These are phyloP conservation scores for Penicillium sp. DNA, from an alignment of 2,329 filamentous ascomycete genomes.

Conservation along the genomic window DNA sequence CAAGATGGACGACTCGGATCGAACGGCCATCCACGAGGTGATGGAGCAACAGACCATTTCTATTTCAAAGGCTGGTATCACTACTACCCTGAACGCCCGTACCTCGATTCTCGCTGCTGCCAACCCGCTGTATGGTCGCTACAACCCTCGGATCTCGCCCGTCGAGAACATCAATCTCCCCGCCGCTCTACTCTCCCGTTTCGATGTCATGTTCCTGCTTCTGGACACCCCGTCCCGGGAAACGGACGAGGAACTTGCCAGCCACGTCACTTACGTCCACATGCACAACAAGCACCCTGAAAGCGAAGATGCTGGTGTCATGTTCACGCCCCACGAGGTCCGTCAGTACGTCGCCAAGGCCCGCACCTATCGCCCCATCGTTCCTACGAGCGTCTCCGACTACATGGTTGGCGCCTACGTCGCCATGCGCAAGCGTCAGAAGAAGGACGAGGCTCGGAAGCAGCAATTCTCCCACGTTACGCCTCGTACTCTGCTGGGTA, in stretches of 20 bases:
- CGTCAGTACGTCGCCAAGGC: slow-evolving; percentile 95
- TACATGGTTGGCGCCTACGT: slow-evolving; percentile 98
- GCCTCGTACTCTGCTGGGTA: slow-evolving; percentile 86
- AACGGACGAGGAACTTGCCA: slow-evolving; percentile 86
- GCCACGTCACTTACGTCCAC: slow-evolving; percentile 94
- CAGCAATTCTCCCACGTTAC: slow-evolving; percentile 94
- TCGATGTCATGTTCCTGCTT: slow-evolving; percentile 95
- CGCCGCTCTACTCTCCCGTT: slow-evolving; percentile 94
- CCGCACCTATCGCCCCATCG: slow-evolving; percentile 81
- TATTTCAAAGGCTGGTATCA: slow-evolving; percentile 89
- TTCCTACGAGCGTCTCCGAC: slow-evolving; percentile 83
- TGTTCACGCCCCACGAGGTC: slow-evolving; percentile 91
- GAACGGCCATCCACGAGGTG: slow-evolving; percentile 81
- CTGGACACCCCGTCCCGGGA: slow-evolving; percentile 92
- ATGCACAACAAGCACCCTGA: slow-evolving; percentile 96
- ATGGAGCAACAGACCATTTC: slow-evolving; percentile 89
- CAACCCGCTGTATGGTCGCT: slow-evolving; percentile 95
- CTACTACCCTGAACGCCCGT: slow-evolving; percentile 92
- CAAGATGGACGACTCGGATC: slow-evolving; percentile 79
- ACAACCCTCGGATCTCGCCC: slow-evolving; percentile 95
- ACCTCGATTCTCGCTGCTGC: slow-evolving; percentile 95
- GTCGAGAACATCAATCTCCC: slow-evolving; percentile 99
- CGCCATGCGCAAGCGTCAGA: slow-evolving; percentile 86
- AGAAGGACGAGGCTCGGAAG: slow-evolving; percentile 85
- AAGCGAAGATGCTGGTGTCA: slow-evolving; percentile 63